These are phyloP conservation scores for Camellia japonica DNA, from an alignment of 148 eudicot species.

Conservation along the genomic window DNA sequence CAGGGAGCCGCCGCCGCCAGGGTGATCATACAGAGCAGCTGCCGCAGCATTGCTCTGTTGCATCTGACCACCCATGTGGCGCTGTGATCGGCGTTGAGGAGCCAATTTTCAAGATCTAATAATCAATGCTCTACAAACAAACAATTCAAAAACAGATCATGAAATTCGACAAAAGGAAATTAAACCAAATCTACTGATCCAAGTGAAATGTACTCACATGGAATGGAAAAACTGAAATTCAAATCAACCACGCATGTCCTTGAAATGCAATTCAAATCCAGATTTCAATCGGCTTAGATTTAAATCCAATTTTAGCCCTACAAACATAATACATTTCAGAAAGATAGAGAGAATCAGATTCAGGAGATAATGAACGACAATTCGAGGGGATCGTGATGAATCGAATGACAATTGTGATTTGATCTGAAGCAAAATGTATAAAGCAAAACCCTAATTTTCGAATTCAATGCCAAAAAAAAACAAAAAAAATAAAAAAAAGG, in stretches of 20 bases:
- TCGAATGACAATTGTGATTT: not conserved
- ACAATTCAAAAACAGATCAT: slow-evolving; percentile 15
- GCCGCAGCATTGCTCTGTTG: slow-evolving; percentile 93
- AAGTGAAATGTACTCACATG: slow-evolving; percentile 26
- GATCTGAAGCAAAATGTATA: slow-evolving; percentile 9
- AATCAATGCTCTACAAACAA: slow-evolving; percentile 31
- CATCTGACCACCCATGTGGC: slow-evolving; percentile 99
- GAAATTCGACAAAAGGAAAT: not conserved
- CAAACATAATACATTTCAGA: not conserved
- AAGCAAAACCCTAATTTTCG: slow-evolving; percentile 9
- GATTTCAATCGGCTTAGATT: not conserved
- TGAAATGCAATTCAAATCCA: slow-evolving; percentile 13
- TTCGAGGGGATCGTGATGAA: not conserved
- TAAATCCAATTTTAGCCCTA: not conserved
- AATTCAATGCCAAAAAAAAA: not conserved
- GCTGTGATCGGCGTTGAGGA: slow-evolving; percentile 97
- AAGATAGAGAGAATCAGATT: not conserved
- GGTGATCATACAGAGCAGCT: slow-evolving; percentile 89
- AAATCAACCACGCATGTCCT: slow-evolving; percentile 25
- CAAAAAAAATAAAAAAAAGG: not conserved
- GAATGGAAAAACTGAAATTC: slow-evolving; percentile 32
- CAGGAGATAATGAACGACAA: not conserved
- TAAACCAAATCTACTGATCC: not conserved
- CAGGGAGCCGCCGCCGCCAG: slow-evolving; percentile 50
- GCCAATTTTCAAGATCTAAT: slow-evolving; percentile 78